Base-by-base conservation (phyloP, 345 rosid genomes). In the Xanthoceras sorbifolium region DNA sequence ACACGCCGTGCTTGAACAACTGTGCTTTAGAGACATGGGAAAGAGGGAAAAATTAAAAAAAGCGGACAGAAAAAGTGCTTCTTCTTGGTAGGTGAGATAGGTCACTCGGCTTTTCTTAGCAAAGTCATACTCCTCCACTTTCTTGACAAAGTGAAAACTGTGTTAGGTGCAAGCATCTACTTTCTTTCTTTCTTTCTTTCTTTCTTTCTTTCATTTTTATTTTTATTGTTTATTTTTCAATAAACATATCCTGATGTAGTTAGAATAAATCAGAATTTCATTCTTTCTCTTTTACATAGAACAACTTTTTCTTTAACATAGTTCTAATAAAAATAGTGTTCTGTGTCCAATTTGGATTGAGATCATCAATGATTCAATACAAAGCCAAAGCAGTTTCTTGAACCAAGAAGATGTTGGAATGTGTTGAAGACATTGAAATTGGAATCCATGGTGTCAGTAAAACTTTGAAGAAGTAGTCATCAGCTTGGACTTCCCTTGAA, bases 51-150 rank as follows among this genome's bases (percentile, higher is more conserved):
- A n/a, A n/a, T n/a, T n/a, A n/a, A n/a, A n/a, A n/a, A n/a, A n/a
- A n/a, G n/a, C n/a, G 12, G 20, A 44, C 25, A 36, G 10, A 57
- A 18, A 1, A 4, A 4, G 8, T 50, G 12, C 32, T 64, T 15
- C 17, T 20, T 48, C 48, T 20, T 5, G 63, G 69, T 64, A 1
- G 77, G 77, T 64, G 62, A 48, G 70, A 62, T 18, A 20, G 31
- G 44, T 42, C 20, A 4, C 28, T 0, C 0, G n/a, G 44, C 34
- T 57, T 59, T 34, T 32, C 28, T 4, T 22, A 40, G 65, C 65
- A 42, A 17, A 42, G 42, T 12, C 28, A 15, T 29, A 36, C 32
- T 0, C 54, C 18, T 44, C 38, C 67, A 38, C 40, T 38, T 60
- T 60, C 26, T 26, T 60, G 1, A 40, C 9, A 38, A 59, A 40